Evolutionary conservation across 129 eudicot species (phyloP).

Genomic region (Erigeron canadensis): DNA sequence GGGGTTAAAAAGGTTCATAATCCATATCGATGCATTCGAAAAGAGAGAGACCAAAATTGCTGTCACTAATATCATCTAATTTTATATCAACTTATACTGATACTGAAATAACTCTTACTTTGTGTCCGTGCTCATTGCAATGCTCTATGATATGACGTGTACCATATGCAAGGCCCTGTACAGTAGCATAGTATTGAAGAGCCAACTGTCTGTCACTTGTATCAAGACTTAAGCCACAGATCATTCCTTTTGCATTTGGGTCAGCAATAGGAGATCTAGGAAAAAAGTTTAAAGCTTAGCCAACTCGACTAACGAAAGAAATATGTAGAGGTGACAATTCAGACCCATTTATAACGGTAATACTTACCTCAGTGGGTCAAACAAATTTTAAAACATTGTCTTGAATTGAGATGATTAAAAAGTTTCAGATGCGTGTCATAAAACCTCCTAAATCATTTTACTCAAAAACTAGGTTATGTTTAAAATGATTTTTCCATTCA

Average conservation of each 20-base stretch:
- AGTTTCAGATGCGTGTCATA: no score
- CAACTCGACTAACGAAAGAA: neutral
- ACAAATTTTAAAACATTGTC: no score
- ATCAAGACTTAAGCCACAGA: constrained; percentile 86
- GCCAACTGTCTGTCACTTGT: constrained; percentile 90
- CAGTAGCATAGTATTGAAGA: constrained; percentile 84
- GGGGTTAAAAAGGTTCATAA: neutral
- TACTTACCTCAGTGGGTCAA: no score
- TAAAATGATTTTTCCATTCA: no score
- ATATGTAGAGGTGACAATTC: neutral
- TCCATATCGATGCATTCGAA: neutral
- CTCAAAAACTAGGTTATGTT: no score
- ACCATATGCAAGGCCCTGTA: constrained; percentile 95
- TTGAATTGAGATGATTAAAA: no score
- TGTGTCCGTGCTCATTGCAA: constrained; percentile 91
- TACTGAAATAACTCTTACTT: constrained; percentile 42
- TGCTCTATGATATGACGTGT: constrained; percentile 97
- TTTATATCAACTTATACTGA: neutral
- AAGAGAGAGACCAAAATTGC: neutral
- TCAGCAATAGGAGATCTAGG: constrained; percentile 95
- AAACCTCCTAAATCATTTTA: no score
- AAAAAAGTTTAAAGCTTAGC: constrained; percentile 5
- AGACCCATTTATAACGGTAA: no score
- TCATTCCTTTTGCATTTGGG: constrained; percentile 83
- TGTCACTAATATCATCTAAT: constrained; percentile 7